Percentiles rank a stretch among this genome's conserved stretches.
Evolutionary conservation across 2,329 filamentous ascomycete genomes (phyloP).

Genomic region (Sphaerulina vaccinii): DNA sequence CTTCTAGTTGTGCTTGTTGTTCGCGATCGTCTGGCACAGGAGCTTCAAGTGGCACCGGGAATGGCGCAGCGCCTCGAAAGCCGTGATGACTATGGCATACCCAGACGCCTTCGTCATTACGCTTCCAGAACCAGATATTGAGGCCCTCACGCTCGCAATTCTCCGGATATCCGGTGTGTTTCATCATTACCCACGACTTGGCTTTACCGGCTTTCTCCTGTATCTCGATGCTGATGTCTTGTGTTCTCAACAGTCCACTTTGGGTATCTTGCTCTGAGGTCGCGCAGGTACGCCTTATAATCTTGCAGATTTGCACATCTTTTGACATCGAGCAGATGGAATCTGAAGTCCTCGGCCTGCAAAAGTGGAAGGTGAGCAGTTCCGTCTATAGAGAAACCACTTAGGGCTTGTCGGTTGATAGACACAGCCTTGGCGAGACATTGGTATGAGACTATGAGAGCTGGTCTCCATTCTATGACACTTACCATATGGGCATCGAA

Average conservation of each 20-base stretch:
- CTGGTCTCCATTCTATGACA: too few relatives aligned
- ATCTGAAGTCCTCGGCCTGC: constrained; percentile 9
- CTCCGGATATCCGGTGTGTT: constrained; percentile 1
- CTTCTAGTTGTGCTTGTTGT: too few relatives aligned
- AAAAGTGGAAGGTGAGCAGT: too few relatives aligned
- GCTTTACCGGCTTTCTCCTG: constrained; percentile 11
- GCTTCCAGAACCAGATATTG: constrained; percentile 9
- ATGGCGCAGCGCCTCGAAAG: constrained; percentile 13
- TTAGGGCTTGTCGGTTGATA: too few relatives aligned
- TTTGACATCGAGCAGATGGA: constrained; percentile 1
- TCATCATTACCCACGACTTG: constrained; percentile 15
- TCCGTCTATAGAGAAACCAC: too few relatives aligned
- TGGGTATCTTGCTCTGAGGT: not conserved
- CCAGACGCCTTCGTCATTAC: constrained; percentile 5
- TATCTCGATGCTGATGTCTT: constrained; percentile 3
- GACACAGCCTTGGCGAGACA: too few relatives aligned
- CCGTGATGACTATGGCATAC: constrained; percentile 7
- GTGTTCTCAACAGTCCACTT: not conserved
- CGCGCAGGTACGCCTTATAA: constrained; percentile 2
- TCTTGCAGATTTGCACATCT: not conserved
- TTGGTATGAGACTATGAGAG: too few relatives aligned
- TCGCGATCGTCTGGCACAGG: not conserved
- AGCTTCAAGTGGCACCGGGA: constrained; percentile 7
- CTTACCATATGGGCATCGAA: not conserved
- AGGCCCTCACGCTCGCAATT: constrained; percentile 12